These are phyloP conservation scores for Aspergillus mulundensis DNA, from an alignment of 495 filamentous ascomycete genomes.

Conservation along the genomic window DNA sequence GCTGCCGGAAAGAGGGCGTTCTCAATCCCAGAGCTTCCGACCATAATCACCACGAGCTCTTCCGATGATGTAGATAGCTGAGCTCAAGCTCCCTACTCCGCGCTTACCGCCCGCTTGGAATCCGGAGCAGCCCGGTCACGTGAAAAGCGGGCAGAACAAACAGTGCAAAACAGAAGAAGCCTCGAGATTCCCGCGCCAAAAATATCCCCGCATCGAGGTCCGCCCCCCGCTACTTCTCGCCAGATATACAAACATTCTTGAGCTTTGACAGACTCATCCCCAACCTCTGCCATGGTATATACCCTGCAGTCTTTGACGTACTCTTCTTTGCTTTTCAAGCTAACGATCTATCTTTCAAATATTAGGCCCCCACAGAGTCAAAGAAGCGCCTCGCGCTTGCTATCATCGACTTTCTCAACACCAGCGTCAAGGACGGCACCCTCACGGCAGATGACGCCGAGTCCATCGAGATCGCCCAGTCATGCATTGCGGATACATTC, in stretches of 20 bases:
- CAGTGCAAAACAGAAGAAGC: slow-evolving; percentile 11
- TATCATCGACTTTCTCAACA: slow-evolving; percentile 89
- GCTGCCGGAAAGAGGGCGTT: slow-evolving; percentile 19
- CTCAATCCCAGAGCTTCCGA: slow-evolving; percentile 18
- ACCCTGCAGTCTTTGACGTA: background rate
- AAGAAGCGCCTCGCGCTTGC: slow-evolving; percentile 97
- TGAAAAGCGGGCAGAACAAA: slow-evolving; percentile 12
- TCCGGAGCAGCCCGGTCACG: slow-evolving; percentile 4
- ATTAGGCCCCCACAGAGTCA: slow-evolving; percentile 58
- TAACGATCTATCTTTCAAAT: background rate
- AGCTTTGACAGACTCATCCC: background rate
- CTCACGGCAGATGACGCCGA: slow-evolving; percentile 82
- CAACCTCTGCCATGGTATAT: slow-evolving; percentile 5
- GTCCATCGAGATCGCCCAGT: slow-evolving; percentile 83
- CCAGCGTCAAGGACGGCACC: slow-evolving; percentile 83
- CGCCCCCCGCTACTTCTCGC: slow-evolving; percentile 9
- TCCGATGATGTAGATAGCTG: background rate
- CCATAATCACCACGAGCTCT: slow-evolving; percentile 16
- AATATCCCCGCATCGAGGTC: slow-evolving; percentile 9
- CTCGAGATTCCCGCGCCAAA: slow-evolving; percentile 6
- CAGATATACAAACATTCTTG: background rate
- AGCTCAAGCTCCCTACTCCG: slow-evolving; percentile 9
- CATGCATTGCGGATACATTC: slow-evolving; percentile 93
- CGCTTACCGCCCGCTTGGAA: slow-evolving; percentile 1
- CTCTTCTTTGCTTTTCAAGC: background rate